Percentiles rank a stretch among this genome's conserved stretches.
Conservation (phyloP, 1,284 basidiomycete species). For the Malassezia restricta region DNA sequence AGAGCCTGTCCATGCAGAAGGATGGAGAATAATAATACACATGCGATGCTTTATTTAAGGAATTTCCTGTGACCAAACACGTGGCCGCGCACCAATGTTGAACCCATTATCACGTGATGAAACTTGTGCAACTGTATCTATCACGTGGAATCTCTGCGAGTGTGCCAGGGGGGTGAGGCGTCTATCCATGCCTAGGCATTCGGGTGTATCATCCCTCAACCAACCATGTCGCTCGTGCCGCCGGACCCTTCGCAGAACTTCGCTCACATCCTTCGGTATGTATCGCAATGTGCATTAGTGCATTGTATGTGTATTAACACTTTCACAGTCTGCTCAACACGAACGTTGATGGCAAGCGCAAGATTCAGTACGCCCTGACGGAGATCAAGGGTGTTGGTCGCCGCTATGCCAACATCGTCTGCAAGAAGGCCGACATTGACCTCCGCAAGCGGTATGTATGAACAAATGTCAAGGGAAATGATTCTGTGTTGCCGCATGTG, state of each 20-base stretch:
- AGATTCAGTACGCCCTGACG: constrained; percentile 55
- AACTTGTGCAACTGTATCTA: too few species aligned
- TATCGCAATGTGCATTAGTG: background rate
- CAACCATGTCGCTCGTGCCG: constrained; percentile 39
- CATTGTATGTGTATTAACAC: background rate
- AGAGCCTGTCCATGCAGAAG: constrained; percentile 32
- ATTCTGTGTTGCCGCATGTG: background rate
- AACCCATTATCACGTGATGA: constrained; percentile 13
- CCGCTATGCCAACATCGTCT: constrained; percentile 95
- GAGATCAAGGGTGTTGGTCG: constrained; percentile 99
- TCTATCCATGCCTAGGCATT: too few species aligned
- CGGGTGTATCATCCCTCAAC: background rate
- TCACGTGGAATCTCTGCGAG: too few species aligned
- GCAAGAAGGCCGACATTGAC: constrained; percentile 99
- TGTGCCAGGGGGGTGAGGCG: too few species aligned
- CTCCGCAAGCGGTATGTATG: constrained; percentile 85
- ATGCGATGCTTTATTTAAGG: background rate
- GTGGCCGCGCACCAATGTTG: background rate
- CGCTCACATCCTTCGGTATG: constrained; percentile 45
- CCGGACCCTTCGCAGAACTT: constrained; percentile 46
- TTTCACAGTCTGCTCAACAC: constrained; percentile 78
- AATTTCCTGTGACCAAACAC: too few species aligned
- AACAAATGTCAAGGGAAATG: background rate
- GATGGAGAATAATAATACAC: background rate
- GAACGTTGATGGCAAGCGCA: constrained; percentile 97